phyloP scores from a whole-genome alignment of 164 flowering plant genomes.

The Aristolochia fimbriata region DNA sequence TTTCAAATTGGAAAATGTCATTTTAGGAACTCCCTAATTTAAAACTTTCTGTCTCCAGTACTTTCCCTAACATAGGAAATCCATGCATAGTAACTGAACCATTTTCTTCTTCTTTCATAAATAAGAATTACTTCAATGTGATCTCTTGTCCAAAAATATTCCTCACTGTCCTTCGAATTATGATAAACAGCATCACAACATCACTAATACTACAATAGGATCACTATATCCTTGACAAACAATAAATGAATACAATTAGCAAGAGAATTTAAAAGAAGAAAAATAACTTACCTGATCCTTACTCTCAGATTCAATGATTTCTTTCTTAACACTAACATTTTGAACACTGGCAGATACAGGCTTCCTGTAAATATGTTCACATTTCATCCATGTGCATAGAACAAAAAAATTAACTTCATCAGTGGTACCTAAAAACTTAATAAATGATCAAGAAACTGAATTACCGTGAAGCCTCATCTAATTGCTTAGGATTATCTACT shows the following conservation, averaged over 20 bases:
- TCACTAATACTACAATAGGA: background rate
- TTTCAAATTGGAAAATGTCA: too few species aligned
- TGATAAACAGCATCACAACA: background rate
- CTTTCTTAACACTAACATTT: constrained; percentile 27
- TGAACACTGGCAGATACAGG: constrained; percentile 26
- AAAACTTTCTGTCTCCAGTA: too few species aligned
- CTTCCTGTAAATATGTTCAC: constrained; percentile 24
- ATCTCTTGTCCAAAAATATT: too few species aligned
- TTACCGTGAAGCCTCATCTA: constrained; percentile 31
- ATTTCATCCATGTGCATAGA: background rate
- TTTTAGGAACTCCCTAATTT: too few species aligned
- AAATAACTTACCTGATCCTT: constrained; percentile 35
- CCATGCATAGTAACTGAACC: too few species aligned
- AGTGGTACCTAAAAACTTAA: background rate
- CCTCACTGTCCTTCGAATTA: background rate
- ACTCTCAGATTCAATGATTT: constrained; percentile 33
- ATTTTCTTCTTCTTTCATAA: too few species aligned
- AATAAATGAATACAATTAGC: background rate
- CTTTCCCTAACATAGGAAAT: too few species aligned
- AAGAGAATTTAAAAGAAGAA: background rate
- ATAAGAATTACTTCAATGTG: too few species aligned
- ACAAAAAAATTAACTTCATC: background rate
- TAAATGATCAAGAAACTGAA: background rate
- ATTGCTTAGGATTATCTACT: constrained; percentile 22
- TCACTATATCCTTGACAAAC: background rate